phyloP scores from a whole-genome alignment of 345 rosid genomes.

The Carallia brachiata region DNA sequence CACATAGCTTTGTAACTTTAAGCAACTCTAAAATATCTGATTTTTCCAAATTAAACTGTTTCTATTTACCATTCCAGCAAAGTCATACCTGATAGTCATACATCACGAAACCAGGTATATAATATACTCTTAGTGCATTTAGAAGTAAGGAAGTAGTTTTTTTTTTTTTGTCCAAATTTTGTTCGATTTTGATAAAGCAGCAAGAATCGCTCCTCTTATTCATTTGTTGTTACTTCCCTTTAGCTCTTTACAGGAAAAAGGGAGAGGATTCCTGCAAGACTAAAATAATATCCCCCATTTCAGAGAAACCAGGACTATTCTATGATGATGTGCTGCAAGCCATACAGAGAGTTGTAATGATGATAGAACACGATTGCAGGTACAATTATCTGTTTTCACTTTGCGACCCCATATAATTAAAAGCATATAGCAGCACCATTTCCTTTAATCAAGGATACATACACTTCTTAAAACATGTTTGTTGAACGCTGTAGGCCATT shows the following conservation, averaged over 20 bases:
- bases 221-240: slow-evolving; percentile 32
- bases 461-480: too few species aligned
- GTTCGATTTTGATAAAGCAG: slow-evolving; percentile 2
- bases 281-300: slow-evolving; percentile 93
- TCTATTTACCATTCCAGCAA: slow-evolving; percentile 30
- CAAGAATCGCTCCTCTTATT: slow-evolving; percentile 13
- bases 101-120: slow-evolving; percentile 46
- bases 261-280: slow-evolving; percentile 88
- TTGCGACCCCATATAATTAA: neutral
- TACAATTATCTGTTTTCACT: slow-evolving; percentile 18
- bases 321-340: slow-evolving; percentile 82
- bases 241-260: slow-evolving; percentile 57
- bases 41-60: slow-evolving; percentile 5
- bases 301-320: slow-evolving; percentile 80
- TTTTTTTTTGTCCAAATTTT: neutral
- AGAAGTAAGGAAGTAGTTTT: neutral
- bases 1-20: neutral
- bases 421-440: neutral
- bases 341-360: slow-evolving; percentile 63
- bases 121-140: neutral
- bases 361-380: slow-evolving; percentile 72
- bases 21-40: slow-evolving; percentile 1
- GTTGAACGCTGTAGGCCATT: too few species aligned
- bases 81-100: slow-evolving; percentile 33
- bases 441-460: too few species aligned